These are phyloP conservation scores for Lepidium didymum DNA, from an alignment of 345 rosid genomes.

Conservation along the genomic window DNA sequence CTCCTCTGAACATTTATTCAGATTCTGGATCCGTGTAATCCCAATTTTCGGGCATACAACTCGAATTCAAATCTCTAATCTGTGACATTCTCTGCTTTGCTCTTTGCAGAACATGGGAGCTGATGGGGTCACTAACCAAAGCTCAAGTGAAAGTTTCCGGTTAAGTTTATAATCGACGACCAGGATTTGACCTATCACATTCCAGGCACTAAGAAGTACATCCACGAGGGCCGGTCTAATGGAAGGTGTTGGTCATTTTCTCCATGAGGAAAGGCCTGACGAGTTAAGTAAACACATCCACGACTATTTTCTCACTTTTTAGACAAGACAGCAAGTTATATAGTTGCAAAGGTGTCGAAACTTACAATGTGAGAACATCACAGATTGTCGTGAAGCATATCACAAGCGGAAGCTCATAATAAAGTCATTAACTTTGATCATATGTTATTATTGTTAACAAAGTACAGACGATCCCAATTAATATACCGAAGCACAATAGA, in stretches of 20 bases:
- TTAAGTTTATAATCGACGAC: constrained; percentile 28
- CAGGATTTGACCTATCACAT: constrained; percentile 21
- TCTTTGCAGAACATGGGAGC: constrained; percentile 31
- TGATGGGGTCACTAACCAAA: constrained; percentile 9
- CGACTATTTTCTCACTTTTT: constrained; percentile 19
- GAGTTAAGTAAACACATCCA: constrained; percentile 28
- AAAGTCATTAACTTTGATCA: background rate
- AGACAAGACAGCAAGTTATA: background rate
- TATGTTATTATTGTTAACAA: background rate
- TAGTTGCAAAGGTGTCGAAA: background rate
- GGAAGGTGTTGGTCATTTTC: constrained; percentile 29
- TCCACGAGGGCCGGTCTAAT: constrained; percentile 18
- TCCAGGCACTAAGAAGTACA: constrained; percentile 25
- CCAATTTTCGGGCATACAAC: background rate
- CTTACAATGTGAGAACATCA: background rate
- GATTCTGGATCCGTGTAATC: background rate
- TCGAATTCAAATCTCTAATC: background rate
- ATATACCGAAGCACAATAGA: background rate
- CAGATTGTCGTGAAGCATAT: background rate
- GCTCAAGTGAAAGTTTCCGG: constrained; percentile 29
- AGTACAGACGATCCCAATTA: background rate
- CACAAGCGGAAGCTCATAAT: background rate
- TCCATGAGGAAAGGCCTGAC: constrained; percentile 29
- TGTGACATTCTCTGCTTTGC: background rate
- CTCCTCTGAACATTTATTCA: constrained; percentile 3